Evolutionary conservation across 2,329 filamentous ascomycete species (phyloP), one percentile per base, ranked within the genome.

Genomic region (Pseudocercospora macadamiae): DNA sequence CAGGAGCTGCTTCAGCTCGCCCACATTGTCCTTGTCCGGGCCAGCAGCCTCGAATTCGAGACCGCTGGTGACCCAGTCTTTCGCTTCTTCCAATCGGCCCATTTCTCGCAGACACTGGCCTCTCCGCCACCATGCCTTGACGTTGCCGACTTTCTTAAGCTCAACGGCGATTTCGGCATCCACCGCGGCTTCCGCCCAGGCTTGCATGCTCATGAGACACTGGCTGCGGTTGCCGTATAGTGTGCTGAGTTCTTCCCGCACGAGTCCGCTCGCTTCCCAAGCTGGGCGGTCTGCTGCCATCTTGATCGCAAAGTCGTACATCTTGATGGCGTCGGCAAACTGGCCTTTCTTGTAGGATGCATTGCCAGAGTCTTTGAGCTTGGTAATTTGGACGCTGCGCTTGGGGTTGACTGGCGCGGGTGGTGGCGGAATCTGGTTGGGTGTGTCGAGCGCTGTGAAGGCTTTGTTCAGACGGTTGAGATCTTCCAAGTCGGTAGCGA

Each of bases 341-440:
- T 86, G 83, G 68, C 83, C 83, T 76, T 93, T 93, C 76, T 91
- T 89, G 81, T 90, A 93, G 67, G 90, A 86, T 59, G 79, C 79
- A 80, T 96, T 96, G 70, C 91, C 93, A 57, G 84, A 84, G 74
- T 97, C 95, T 73, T 92, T 90, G 66, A 97, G 87, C 79, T 97
- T 97, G 77, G 82, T 86, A 76, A 99, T 89, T 73, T 93, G 87
- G 32, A 90, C 91, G 65, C 85, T 88, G 71, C 93, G 91, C 79
- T 97, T 96, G 52, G 91, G 93, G 81, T 96, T 96, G 62, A 97
- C 88, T 60, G 93, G 93, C 39, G 96, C 83, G 0, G 95, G 95
- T 0, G 93, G 89, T 4, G 93, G 92, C 0, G 93, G 93, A 18
- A 91, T 82, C 57, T 78, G 77, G 59, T 85, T 82, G 4, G 88